These are phyloP conservation scores for Syzygium malaccense DNA, from an alignment of 441 rosid species.

Conservation along the genomic window DNA sequence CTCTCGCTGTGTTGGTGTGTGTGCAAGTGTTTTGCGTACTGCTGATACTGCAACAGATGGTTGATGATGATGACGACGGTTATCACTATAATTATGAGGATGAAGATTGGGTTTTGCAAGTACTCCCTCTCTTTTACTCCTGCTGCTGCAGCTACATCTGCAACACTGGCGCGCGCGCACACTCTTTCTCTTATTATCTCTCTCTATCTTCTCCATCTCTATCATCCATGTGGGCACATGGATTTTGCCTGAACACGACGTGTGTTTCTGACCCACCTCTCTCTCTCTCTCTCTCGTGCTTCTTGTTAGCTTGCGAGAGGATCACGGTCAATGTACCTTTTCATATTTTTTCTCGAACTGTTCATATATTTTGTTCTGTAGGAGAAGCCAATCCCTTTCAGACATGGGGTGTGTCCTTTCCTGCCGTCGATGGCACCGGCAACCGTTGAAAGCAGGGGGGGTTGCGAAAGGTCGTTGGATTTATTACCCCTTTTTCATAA, in stretches of 20 bases:
- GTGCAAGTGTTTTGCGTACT: not conserved
- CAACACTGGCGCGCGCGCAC: not conserved
- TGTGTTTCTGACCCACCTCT: conserved; percentile 37
- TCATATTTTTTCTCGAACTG: not conserved
- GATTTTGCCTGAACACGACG: conserved; percentile 44
- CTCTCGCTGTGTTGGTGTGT: not conserved
- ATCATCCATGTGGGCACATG: conserved; percentile 54
- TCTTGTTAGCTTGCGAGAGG: not conserved
- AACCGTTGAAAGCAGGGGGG: not conserved
- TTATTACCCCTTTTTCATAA: not conserved
- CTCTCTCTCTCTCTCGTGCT: conserved; percentile 5
- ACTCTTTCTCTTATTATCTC: not conserved
- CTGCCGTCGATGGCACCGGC: not conserved
- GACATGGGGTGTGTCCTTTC: not conserved
- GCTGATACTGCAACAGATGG: not conserved
- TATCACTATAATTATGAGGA: not conserved
- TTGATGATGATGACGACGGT: not conserved
- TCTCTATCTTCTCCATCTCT: not conserved
- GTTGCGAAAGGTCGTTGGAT: not conserved
- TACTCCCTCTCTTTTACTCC: not conserved
- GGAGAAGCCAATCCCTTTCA: not conserved
- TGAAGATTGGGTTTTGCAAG: not conserved
- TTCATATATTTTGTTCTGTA: not conserved
- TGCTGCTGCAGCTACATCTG: not conserved
- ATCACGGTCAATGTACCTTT: conserved; percentile 11